Evolutionary conservation across 352 stramenopile species (phyloP), one percentile per base, ranked within the genome.

Genomic region (Pythium utonaiense): DNA sequence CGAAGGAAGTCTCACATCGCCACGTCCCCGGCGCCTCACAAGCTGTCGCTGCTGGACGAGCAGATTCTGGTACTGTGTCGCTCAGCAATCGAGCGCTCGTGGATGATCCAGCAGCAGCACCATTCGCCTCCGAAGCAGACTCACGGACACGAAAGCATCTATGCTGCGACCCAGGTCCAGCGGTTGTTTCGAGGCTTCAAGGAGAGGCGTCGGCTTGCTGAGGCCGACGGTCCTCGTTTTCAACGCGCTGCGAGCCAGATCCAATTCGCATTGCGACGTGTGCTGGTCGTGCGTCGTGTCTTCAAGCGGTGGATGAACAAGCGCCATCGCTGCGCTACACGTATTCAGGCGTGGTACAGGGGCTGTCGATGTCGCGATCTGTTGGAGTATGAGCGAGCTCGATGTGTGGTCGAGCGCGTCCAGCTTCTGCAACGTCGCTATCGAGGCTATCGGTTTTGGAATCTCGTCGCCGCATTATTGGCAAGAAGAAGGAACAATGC

Each of bases 21-120:
- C 48, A 21, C 3, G 9, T 33, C 25, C 3, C 9, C 33, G 31
- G 30, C 21, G 30, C 31, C 50, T 19, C 50, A 52, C 12, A 21
- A 47, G 27, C 60, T 72, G 14, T 57, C 41, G 25, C 61, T 66
- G 19, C n/a, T 91, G 41, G 78, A 91, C 21, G 75, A 89, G 58
- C 77, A 75, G 2, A 69, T 91, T 30, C 41, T 91, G 24, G 74
- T 88, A 40, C 45, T 91, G 28, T 88, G 81, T 31, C 78, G 83
- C 36, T 88, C 81, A 10, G 73, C 77, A 3, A 69, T 90, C 31
- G 75, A 76, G 53, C 74, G 55, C 0, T 54, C 69, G 14, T 73
- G 66, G 67, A 42, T 14, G 27, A 24, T 30, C 30, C 22, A 40
- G n/a, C 17, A 30, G 13, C 14, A 33, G 16, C 27, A 41, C 14